phyloP scores from a whole-genome alignment of 2,329 filamentous ascomycete genomes.

The Amesomyces nigricolor region DNA sequence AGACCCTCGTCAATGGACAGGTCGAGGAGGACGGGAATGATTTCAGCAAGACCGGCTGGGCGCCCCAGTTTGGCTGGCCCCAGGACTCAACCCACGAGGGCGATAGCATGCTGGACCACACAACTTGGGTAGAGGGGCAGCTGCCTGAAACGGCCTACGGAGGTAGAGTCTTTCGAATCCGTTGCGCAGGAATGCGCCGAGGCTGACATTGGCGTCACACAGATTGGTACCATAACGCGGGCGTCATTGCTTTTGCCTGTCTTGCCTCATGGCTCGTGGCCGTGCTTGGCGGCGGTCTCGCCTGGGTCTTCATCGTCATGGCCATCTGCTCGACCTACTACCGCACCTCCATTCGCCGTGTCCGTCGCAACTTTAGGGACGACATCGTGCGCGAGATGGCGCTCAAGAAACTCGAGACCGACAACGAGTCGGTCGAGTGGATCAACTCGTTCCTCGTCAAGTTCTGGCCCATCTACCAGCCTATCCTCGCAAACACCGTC shows the following conservation, averaged over 20 bases:
- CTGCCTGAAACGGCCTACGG: conserved; percentile 88
- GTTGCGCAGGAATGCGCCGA: background rate
- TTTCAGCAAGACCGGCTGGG: conserved; percentile 71
- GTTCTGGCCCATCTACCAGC: conserved; percentile 98
- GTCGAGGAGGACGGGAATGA: conserved; percentile 51
- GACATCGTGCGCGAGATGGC: conserved; percentile 86
- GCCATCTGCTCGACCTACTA: conserved; percentile 91
- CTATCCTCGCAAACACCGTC: conserved; percentile 85
- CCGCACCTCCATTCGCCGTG: conserved; percentile 85
- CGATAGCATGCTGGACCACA: conserved; percentile 75
- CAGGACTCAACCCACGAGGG: conserved; percentile 50
- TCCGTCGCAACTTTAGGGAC: conserved; percentile 92
- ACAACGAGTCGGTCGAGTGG: conserved; percentile 92
- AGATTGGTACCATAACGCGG: conserved; percentile 99
- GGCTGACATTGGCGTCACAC: conserved; percentile 8
- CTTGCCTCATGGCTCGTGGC: conserved; percentile 86
- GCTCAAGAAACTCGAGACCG: conserved; percentile 80
- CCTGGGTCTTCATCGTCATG: conserved; percentile 92
- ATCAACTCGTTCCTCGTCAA: conserved; percentile 98
- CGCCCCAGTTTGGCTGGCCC: conserved; percentile 73
- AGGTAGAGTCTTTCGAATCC: conserved; percentile 44
- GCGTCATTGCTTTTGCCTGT: conserved; percentile 88
- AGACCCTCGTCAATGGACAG: conserved; percentile 44
- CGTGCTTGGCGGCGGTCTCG: conserved; percentile 81
- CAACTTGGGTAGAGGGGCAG: conserved; percentile 78